Evolutionary conservation across 352 stramenopile genomes (phyloP).

Genomic region (Phytophthora quininea): DNA sequence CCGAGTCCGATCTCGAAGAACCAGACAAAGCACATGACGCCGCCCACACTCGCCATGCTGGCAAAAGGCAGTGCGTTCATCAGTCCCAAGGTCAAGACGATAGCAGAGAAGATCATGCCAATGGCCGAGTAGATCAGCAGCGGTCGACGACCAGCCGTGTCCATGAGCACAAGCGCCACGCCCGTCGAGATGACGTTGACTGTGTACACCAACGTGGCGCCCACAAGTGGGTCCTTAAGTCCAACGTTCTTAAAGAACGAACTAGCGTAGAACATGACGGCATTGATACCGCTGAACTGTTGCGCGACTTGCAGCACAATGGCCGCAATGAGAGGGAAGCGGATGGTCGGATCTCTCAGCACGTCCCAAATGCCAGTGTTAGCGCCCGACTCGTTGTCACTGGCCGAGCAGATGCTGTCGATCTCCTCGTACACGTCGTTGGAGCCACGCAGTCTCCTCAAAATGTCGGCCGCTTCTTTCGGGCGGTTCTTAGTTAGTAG

Average conservation of each 20-base stretch:
- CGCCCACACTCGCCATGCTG: slow-evolving; percentile 62
- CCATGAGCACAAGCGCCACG: slow-evolving; percentile 76
- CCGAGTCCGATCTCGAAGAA: slow-evolving; percentile 80
- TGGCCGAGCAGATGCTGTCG: slow-evolving; percentile 81
- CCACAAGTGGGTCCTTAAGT: slow-evolving; percentile 68
- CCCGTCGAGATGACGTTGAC: slow-evolving; percentile 79
- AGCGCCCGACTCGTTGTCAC: slow-evolving; percentile 74
- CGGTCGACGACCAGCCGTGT: slow-evolving; percentile 69
- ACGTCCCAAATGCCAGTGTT: slow-evolving; percentile 72
- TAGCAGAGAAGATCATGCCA: slow-evolving; percentile 71
- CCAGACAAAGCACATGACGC: slow-evolving; percentile 81
- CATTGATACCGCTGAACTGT: slow-evolving; percentile 80
- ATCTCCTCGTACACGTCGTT: slow-evolving; percentile 85
- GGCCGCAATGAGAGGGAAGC: slow-evolving; percentile 65
- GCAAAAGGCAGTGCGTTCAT: slow-evolving; percentile 71
- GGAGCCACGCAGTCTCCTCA: slow-evolving; percentile 65
- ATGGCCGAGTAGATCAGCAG: slow-evolving; percentile 73
- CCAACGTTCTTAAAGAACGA: slow-evolving; percentile 80
- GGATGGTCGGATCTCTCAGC: slow-evolving; percentile 62
- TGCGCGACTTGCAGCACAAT: slow-evolving; percentile 71
- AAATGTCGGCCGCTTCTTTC: slow-evolving; percentile 75
- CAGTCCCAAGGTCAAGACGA: slow-evolving; percentile 70
- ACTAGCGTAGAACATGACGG: slow-evolving; percentile 83
- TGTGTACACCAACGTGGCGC: slow-evolving; percentile 63
- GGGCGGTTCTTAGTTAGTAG: slow-evolving; percentile 73